phyloP scores from a whole-genome alignment of 2,329 filamentous ascomycete species.

The Podosphaera aphanis region DNA sequence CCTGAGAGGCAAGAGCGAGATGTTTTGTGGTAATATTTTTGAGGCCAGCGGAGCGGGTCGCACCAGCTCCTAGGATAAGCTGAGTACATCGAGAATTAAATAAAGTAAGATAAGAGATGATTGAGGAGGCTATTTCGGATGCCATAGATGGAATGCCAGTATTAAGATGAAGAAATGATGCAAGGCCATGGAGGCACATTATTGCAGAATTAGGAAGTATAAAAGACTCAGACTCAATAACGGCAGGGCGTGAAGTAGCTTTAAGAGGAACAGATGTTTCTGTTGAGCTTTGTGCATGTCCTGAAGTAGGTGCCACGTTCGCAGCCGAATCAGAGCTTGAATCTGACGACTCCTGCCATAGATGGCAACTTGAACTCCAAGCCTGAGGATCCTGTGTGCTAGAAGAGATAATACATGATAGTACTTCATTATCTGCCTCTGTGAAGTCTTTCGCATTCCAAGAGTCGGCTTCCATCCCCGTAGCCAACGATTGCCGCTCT shows the following conservation, averaged over 20 bases:
- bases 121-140: constrained; percentile 51
- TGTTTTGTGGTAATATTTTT: constrained; percentile 96
- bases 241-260: constrained; percentile 44
- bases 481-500: constrained; percentile 51
- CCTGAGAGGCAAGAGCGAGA: constrained; percentile 73
- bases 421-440: constrained; percentile 27
- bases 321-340: not conserved
- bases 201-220: constrained; percentile 68
- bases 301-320: not conserved
- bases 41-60: constrained; percentile 65
- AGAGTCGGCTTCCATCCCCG: constrained; percentile 56
- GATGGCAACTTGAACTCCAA: constrained; percentile 38
- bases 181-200: constrained; percentile 57
- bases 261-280: constrained; percentile 20
- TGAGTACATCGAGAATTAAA: constrained; percentile 97
- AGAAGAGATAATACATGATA: constrained; percentile 1
- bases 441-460: constrained; percentile 61
- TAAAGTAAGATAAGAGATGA: constrained; percentile 69
- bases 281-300: constrained; percentile 19
- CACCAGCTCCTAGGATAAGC: constrained; percentile 82
- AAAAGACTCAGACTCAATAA: constrained; percentile 66
- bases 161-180: constrained; percentile 62
- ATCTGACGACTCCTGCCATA: constrained; percentile 25
- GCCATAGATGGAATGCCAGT: constrained; percentile 76
- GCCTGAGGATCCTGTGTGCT: constrained; percentile 25